Percentiles rank a stretch among this genome's conserved stretches.
These are phyloP conservation scores for Circinella minor DNA, from an alignment of 371 early-diverging fungal species.

Conservation along the genomic window DNA sequence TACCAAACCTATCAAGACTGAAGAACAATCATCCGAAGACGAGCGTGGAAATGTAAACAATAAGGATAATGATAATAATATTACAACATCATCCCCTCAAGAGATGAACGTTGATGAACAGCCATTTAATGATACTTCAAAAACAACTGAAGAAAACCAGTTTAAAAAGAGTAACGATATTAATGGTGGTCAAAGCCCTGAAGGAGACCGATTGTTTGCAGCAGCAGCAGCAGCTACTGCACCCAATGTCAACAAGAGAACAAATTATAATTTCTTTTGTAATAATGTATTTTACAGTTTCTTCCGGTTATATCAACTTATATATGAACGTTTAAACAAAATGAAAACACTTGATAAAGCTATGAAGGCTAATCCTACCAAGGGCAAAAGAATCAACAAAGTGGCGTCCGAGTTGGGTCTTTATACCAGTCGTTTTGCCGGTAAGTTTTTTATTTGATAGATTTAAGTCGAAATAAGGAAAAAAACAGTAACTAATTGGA, in stretches of 20 bases:
- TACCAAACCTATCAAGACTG: conserved; percentile 17
- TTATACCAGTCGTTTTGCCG: conserved; percentile 58
- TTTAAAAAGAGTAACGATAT: conserved; percentile 1
- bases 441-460: conserved; percentile 26
- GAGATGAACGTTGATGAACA: conserved; percentile 41
- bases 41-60: neutral
- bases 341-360: conserved; percentile 77
- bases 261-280: conserved; percentile 65
- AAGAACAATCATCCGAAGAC: conserved; percentile 28
- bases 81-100: conserved; percentile 6
- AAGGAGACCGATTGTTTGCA: conserved; percentile 37
- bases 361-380: conserved; percentile 58
- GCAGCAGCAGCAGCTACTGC: conserved; percentile 61
- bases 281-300: conserved; percentile 87
- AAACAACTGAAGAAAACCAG: neutral
- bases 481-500: too few species aligned
- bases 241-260: conserved; percentile 38
- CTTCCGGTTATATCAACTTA: conserved; percentile 84
- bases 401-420: conserved; percentile 85
- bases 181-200: neutral
- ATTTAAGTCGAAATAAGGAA: too few species aligned
- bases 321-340: conserved; percentile 81
- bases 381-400: conserved; percentile 69
- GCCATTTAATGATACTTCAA: conserved; percentile 24
- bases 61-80: neutral